Evolutionary conservation across 2,329 filamentous ascomycete species (phyloP), one percentile per base, ranked within the genome.

Genomic region (Boeremia lycopersici): DNA sequence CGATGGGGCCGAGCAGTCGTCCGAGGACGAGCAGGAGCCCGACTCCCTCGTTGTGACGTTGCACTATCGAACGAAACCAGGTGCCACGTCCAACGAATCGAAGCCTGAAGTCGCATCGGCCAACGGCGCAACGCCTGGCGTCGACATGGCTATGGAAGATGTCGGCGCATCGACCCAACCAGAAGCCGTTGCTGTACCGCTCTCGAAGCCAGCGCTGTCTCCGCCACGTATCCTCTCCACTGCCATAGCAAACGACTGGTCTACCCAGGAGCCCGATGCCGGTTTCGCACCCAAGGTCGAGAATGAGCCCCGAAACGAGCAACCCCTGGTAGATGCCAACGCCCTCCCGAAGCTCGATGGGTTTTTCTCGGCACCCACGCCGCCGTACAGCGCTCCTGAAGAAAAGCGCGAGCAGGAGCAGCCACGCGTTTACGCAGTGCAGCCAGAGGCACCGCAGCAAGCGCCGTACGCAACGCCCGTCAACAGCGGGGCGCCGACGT

Each of bases 11-110:
- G 61, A 58, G 13, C 56, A 53, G 17, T 59, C 77, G 33, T 81
- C 85, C 69, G 74, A 57, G 1, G 70, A 73, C 5, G 61, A 61
- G 5, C 28, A 28, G 30, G 49, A 47, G 10, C 39, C 48, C 11
- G 80, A 81, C 63, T 90, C 86, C 62, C 81, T 93, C 35, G 82
- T 96, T 45, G 88, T 96, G 52, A 93, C 90, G 71, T 80, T 96
- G 25, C 63, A 64, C 28, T 71, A 71, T 40, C 56, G 62, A 17
- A 72, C 71, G 54, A 59, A 57, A 12, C 25, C 36, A 7, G 26
- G 25, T 7, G 31, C 10, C 13, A 40, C 34, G 6, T 9, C 35
- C 6, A 12, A 10, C 13, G 52, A 61, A 5, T 17, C 30, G 10
- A 26, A 34, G 26, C 26, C 35, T n/a, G 41, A 41, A 3, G 15